Evolutionary conservation across 192 early-diverging fungal species (phyloP).

Genomic region (Coemansia sp.): DNA sequence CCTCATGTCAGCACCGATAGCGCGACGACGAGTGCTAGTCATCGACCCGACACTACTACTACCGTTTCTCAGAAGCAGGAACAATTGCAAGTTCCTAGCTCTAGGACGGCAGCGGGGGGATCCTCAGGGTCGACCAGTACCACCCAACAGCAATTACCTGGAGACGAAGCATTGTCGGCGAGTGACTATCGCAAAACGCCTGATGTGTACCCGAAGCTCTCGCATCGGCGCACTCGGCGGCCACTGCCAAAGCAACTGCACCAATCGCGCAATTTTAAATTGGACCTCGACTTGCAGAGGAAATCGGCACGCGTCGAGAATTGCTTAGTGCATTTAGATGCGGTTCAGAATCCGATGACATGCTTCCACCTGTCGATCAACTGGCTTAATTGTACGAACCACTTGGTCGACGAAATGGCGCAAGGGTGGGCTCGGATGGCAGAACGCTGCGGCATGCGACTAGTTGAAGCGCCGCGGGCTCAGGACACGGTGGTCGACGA

Average conservation of each 20-base stretch:
- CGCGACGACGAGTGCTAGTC: neutral
- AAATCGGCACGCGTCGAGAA: slow-evolving; percentile 79
- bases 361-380: slow-evolving; percentile 94
- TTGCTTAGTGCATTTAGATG: slow-evolving; percentile 88
- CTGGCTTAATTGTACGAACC: slow-evolving; percentile 94
- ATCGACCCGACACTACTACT: neutral
- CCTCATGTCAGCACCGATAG: neutral
- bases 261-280: slow-evolving; percentile 69
- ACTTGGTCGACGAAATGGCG: slow-evolving; percentile 86
- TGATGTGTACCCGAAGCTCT: slow-evolving; percentile 32
- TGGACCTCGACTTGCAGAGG: slow-evolving; percentile 86
- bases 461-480: slow-evolving; percentile 82
- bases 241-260: slow-evolving; percentile 57
- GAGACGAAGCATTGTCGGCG: neutral
- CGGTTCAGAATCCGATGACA: slow-evolving; percentile 82
- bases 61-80: neutral
- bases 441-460: slow-evolving; percentile 83
- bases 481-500: slow-evolving; percentile 63
- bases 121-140: neutral
- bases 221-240: slow-evolving; percentile 25
- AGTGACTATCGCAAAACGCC: slow-evolving; percentile 22
- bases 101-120: slow-evolving; percentile 1
- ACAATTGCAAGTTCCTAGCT: neutral
- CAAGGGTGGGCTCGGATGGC: slow-evolving; percentile 78
- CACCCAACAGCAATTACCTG: slow-evolving; percentile 3